Base-by-base conservation (phyloP, 2,329 filamentous ascomycete species). In the Alternaria ethzedia region DNA sequence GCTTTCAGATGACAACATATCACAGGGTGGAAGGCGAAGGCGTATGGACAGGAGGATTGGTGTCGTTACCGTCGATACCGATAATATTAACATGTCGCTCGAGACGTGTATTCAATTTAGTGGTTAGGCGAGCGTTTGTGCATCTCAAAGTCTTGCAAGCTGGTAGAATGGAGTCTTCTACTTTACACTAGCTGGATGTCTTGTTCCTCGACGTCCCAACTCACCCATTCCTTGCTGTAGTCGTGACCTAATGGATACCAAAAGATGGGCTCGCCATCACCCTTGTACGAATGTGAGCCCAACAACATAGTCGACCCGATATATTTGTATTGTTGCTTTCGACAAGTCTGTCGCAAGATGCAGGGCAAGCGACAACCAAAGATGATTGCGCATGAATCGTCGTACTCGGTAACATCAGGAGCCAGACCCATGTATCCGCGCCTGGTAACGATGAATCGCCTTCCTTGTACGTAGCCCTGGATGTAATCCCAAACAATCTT, bases 181-280 rank as follows among this genome's bases (percentile, higher is more conserved):
- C 13, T 17, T 25, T 1, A 59, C 4, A 26, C 49, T 5, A 59
- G 25, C 1, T 43, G 28, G 12, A 66, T 59, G 11, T 61, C 46
- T 26, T 64, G 58, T 49, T 68, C 58, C 23, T 66, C 17, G 15
- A 25, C 28, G 4, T 58, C 51, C 63, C 65, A 68, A 3, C 59
- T 28, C 6, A 58, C 11, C 67, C 65, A 70, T 1, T 68, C 65
- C 57, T 66, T 68, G 47, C 67, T 68, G 1, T 28, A 4, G 10
- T 36, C 32, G 5, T 13, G 20, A 10, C 67, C 65, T 11, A 68
- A n/a, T 9, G 43, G 43, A 15, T 8, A 25, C 25, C 25, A 30
- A 30, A 30, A 1, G 28, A 30, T 12, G 28, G 25, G 25, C 25
- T 30, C 28, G 28, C 28, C 11, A 32, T 32, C 6, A 32, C 30